Base-by-base conservation (phyloP, 306 rosid genomes). In the Luffa acutangula region DNA sequence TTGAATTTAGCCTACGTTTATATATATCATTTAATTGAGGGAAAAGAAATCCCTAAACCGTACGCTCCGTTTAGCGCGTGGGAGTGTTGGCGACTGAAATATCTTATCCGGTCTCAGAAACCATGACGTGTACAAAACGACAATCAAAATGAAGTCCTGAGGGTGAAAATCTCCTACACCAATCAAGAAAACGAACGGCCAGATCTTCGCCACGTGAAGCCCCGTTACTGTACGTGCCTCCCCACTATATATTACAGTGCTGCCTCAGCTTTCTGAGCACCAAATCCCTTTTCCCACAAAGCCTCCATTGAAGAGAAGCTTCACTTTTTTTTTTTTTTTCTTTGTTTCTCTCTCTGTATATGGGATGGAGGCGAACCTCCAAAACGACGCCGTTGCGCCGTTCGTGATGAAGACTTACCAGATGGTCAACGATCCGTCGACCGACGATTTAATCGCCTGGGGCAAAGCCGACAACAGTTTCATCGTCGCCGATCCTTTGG, bases 371-470 rank as follows among this genome's bases (percentile, higher is more conserved):
- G 83, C 79, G 67, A 85, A 85, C 63, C 75, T 34, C 20, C 52
- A 13, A 62, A 77, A 59, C 85, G 87, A 87, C 87, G 80, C 85
- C 78, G 75, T 90, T 41, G 91, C 96, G n/a, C 97, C 97, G 84
- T 95, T 95, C 89, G 85, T 95, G 54, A 62, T 91, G 80, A 95
- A 95, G 89, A 92, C 98, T 15, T 95, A 87, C 39, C 88, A 92
- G 86, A 91, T 95, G 95, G 93, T 95, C 80, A 89, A 86, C 83
- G 98, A 95, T 86, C 90, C 93, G 11, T 13, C 76, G 43, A 89
- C 96, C 42, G 97, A 91, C 80, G 69, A 36, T 17, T 84, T 92
- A 56, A 90, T 95, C 81, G 45, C 71, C 0, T 95, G 98, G 98
- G 97, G 97, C 1, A 83, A 86, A 76, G 83, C 86, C 14, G 87